Percentiles rank a stretch among this genome's conserved stretches.
Evolutionary conservation across 495 filamentous ascomycete genomes (phyloP).

Genomic region (Penicillium lagena): DNA sequence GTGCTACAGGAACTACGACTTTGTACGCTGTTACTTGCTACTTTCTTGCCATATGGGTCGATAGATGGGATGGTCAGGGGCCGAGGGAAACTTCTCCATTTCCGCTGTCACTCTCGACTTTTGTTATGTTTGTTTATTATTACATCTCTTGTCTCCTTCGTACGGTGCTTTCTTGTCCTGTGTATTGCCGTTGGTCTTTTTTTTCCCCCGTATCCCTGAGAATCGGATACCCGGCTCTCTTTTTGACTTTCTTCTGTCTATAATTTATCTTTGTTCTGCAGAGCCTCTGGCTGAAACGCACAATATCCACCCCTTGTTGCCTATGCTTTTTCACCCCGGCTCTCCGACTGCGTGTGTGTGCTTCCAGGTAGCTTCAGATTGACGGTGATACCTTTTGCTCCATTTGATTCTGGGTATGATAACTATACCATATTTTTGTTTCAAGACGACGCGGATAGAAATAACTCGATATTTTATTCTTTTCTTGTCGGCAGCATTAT

Average conservation of each 20-base stretch:
- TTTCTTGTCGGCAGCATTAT: no score
- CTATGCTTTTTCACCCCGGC: background rate
- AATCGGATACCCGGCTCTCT: background rate
- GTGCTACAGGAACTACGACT: constrained; percentile 17
- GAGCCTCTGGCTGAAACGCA: background rate
- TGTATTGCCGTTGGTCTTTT: background rate
- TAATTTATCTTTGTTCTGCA: background rate
- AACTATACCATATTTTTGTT: no score
- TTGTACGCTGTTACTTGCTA: constrained; percentile 11
- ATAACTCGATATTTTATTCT: no score
- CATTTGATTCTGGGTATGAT: background rate
- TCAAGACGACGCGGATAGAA: no score
- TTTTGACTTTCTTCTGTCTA: constrained; percentile 3
- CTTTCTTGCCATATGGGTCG: constrained; percentile 15
- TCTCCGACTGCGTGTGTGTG: background rate
- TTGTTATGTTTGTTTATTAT: no score
- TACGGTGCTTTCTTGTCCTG: background rate
- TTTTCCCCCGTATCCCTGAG: background rate
- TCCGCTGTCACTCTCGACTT: background rate
- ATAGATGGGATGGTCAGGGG: constrained; percentile 10
- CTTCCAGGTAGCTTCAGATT: constrained; percentile 9
- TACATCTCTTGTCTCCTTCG: background rate
- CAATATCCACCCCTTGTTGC: background rate
- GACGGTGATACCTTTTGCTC: constrained; percentile 8
- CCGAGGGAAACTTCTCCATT: background rate